phyloP scores from a whole-genome alignment of 306 rosid genomes.

The Lathyrus oleraceus region DNA sequence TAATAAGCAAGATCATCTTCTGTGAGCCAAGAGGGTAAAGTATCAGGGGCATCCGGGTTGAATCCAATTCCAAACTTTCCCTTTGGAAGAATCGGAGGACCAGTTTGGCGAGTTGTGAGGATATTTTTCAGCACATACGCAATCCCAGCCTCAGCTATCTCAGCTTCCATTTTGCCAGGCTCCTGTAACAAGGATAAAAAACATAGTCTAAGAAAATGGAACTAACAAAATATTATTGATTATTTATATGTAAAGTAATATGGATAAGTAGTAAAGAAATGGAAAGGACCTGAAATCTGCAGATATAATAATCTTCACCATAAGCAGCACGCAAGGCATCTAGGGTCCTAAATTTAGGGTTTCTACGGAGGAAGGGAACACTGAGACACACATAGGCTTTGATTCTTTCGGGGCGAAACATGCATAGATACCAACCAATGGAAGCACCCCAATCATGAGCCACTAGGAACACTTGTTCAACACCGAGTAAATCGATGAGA shows the following conservation, averaged over 20 bases:
- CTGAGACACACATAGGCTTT: slow-evolving; percentile 43
- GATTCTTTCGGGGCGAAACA: slow-evolving; percentile 39
- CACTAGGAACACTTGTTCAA: slow-evolving; percentile 32
- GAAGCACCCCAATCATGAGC: slow-evolving; percentile 47
- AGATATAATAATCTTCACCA: slow-evolving; percentile 45
- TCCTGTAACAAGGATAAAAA: slow-evolving; percentile 3
- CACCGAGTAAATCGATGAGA: slow-evolving; percentile 21
- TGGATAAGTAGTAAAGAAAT: no score
- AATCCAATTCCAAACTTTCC: slow-evolving; percentile 31
- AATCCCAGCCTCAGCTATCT: slow-evolving; percentile 38
- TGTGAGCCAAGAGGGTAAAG: slow-evolving; percentile 51
- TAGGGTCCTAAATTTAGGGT: not conserved
- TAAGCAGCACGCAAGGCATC: slow-evolving; percentile 15
- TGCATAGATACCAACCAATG: slow-evolving; percentile 40
- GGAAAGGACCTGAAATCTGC: slow-evolving; percentile 46
- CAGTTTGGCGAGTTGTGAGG: slow-evolving; percentile 34
- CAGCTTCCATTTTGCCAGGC: slow-evolving; percentile 39
- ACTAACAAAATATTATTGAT: no score
- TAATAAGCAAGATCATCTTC: slow-evolving; percentile 43
- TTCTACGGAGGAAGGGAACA: slow-evolving; percentile 16
- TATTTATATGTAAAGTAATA: no score
- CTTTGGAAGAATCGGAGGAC: slow-evolving; percentile 37
- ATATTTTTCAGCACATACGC: slow-evolving; percentile 34
- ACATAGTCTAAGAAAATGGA: no score
- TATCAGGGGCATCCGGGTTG: slow-evolving; percentile 7